A percentile compares a stretch with the other conserved stretches of the same genome.
phyloP scores from a whole-genome alignment of 192 early-diverging fungal genomes.

The Pilobolus umbonatus region DNA sequence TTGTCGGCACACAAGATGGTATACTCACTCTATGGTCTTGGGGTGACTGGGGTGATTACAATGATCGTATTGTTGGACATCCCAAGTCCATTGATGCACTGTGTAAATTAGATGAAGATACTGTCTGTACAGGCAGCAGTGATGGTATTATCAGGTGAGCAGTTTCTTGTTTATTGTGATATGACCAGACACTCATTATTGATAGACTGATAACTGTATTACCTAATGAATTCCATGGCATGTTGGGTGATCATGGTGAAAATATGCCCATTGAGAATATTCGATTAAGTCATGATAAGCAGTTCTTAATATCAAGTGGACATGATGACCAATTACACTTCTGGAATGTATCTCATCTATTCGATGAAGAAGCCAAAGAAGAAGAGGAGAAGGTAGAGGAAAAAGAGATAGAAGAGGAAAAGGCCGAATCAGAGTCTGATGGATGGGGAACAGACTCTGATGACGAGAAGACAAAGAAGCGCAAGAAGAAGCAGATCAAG shows the following conservation, averaged over 20 bases:
- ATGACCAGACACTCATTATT: background rate
- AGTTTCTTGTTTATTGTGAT: background rate
- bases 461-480: conserved; percentile 17
- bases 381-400: conserved; percentile 40
- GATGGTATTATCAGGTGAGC: conserved; percentile 80
- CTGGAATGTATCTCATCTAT: conserved; percentile 76
- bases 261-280: conserved; percentile 88
- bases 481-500: conserved; percentile 23
- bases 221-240: conserved; percentile 89
- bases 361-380: conserved; percentile 42
- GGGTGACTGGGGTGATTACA: conserved; percentile 89
- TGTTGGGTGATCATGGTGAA: conserved; percentile 80
- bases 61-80: conserved; percentile 93
- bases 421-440: conserved; percentile 1
- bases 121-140: conserved; percentile 83
- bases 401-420: conserved; percentile 38
- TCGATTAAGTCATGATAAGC: conserved; percentile 61
- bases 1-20: conserved; percentile 90
- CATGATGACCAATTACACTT: conserved; percentile 86
- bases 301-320: conserved; percentile 74
- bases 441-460: conserved; percentile 13
- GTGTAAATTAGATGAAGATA: conserved; percentile 76
- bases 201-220: conserved; percentile 72
- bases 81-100: conserved; percentile 87
- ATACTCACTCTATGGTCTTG: conserved; percentile 83